phyloP scores from a whole-genome alignment of 2,329 filamentous ascomycete species.

The Blastomyces emzantsi region DNA sequence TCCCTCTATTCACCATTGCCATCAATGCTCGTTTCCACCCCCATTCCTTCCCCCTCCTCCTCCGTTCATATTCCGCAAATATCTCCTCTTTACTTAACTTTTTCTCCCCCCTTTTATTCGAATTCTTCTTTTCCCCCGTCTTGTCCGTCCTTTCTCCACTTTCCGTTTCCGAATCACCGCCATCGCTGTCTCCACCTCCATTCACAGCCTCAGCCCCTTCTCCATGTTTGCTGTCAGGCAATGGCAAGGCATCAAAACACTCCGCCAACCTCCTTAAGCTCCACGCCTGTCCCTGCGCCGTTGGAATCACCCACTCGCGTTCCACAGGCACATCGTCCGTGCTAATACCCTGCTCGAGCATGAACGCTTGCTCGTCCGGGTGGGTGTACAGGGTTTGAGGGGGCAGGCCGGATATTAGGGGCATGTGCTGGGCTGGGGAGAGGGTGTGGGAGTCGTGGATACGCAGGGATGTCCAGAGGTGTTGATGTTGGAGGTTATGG shows the following conservation, averaged over 20 bases:
- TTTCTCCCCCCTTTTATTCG: slow-evolving; percentile 20
- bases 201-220: background rate
- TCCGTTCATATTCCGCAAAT: slow-evolving; percentile 27
- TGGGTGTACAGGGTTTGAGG: slow-evolving; percentile 53
- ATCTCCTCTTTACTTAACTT: slow-evolving; percentile 21
- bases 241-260: slow-evolving; percentile 46
- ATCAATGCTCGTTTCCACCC: slow-evolving; percentile 48
- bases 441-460: slow-evolving; percentile 37
- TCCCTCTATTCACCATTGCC: slow-evolving; percentile 45
- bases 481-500: slow-evolving; percentile 56
- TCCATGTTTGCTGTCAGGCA: slow-evolving; percentile 19
- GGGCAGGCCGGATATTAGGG: slow-evolving; percentile 52
- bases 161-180: slow-evolving; percentile 7
- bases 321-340: slow-evolving; percentile 42
- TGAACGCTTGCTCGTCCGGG: slow-evolving; percentile 54
- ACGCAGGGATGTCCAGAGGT: slow-evolving; percentile 50
- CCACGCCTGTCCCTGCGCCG: slow-evolving; percentile 52
- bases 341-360: slow-evolving; percentile 44
- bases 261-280: slow-evolving; percentile 46
- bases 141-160: slow-evolving; percentile 10
- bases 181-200: slow-evolving; percentile 3
- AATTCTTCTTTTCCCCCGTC: slow-evolving; percentile 16
- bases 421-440: slow-evolving; percentile 31
- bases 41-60: slow-evolving; percentile 30
- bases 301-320: slow-evolving; percentile 52